Base-by-base conservation (phyloP, 768 basidiomycete species). In the Suillus clintonianus region DNA sequence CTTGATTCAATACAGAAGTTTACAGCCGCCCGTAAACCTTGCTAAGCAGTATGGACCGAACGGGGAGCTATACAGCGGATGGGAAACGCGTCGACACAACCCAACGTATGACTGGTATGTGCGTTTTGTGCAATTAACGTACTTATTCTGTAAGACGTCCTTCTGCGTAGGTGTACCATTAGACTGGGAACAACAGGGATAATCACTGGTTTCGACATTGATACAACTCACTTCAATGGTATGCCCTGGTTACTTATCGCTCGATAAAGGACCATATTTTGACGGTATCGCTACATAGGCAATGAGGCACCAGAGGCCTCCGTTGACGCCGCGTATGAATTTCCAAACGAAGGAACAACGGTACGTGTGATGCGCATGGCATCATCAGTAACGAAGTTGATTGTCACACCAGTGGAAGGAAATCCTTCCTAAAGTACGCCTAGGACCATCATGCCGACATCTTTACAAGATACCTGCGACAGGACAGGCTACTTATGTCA, bases 1-100 rank as follows among this genome's bases (percentile, higher is more conserved):
- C 61, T 32, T 41, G 53, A n/a, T 48, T 45, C 41, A 34, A 41
- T 14, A 32, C 66, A 54, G 13, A 51, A 55, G 41, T 47, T 24
- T 63, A 57, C 67, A 97, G 95, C 91, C 96, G 7, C 87, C 96
- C 27, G 85, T 83, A 6, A 94, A 88, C 67, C 77, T 97, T 72
- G 95, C 95, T 76, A 97, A 97, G n/a, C 94, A 95, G 68, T 99
- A 95, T 70, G 97, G 97, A 8, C 92, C 95, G 3, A 97, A 95
- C 47, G 97, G 97, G 24, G 97, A 97, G 0, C 78, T 98, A 30
- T 99, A 84, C 75, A 93, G 90, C 67, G 97, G 96, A 60, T 99
- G 97, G 97, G 97, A 99, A 75, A 85, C 84, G 30, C 81, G 95
- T 45, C 79, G 97, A 68, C 97, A 99, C 77, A 98, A 97, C 76